Evolutionary conservation across 345 rosid species (phyloP).

Genomic region (Salix arbutifolia): DNA sequence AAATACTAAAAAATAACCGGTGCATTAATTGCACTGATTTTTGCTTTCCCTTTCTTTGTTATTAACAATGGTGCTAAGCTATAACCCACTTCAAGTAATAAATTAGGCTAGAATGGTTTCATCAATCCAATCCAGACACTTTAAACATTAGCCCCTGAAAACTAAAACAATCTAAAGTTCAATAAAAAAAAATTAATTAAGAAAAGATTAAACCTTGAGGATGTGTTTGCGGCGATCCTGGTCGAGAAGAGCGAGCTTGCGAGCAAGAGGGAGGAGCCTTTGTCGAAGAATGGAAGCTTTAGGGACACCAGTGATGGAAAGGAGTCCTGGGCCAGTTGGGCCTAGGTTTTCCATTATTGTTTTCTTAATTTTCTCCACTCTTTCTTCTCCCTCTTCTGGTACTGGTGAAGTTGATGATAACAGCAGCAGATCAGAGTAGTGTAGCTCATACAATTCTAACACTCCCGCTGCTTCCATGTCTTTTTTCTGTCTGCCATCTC

Average conservation of each 20-base stretch:
- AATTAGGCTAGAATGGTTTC: neutral
- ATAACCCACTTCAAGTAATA: neutral
- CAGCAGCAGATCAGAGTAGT: conserved; percentile 48
- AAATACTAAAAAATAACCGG: neutral
- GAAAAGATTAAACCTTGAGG: conserved; percentile 47
- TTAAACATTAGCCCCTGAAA: neutral
- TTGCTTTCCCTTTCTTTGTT: neutral
- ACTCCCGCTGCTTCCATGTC: conserved; percentile 40
- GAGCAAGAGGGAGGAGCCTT: conserved; percentile 59
- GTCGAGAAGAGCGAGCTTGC: conserved; percentile 62
- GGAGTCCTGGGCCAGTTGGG: conserved; percentile 67
- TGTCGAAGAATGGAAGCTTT: conserved; percentile 52
- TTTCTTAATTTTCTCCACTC: conserved; percentile 31
- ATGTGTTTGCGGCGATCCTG: conserved; percentile 46
- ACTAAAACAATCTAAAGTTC: neutral
- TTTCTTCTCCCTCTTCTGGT: conserved; percentile 25
- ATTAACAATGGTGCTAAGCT: neutral
- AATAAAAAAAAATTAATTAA: neutral
- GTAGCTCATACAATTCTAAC: conserved; percentile 49
- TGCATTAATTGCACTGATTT: neutral
- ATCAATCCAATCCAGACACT: neutral
- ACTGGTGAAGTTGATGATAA: conserved; percentile 20
- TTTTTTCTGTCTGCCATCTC: too few species aligned
- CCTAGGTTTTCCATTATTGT: conserved; percentile 65
- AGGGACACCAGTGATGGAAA: conserved; percentile 57